Percentiles rank a stretch among this genome's conserved stretches.
phyloP scores from a whole-genome alignment of 805 yeast species.

The Brettanomyces nanus region DNA sequence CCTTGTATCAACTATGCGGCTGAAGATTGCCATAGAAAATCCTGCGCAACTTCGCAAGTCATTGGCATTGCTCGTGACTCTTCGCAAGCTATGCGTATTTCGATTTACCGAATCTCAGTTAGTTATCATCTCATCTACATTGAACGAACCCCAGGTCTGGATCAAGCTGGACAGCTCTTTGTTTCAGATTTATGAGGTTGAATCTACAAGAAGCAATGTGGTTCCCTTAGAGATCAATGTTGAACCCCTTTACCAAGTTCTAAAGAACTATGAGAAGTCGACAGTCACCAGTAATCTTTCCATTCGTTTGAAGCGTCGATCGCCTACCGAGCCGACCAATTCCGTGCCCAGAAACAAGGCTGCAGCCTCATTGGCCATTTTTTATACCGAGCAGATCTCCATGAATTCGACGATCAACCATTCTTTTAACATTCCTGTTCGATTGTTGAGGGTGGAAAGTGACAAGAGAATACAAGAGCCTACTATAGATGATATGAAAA shows the following conservation, averaged over 20 bases:
- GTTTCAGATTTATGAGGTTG: conserved; percentile 43
- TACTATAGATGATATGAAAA: conserved; percentile 42
- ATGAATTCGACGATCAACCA: conserved; percentile 45
- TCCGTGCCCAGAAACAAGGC: conserved; percentile 19
- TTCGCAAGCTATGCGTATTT: conserved; percentile 49
- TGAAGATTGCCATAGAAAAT: conserved; percentile 19
- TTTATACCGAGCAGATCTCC: conserved; percentile 39
- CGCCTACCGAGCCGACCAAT: conserved; percentile 7
- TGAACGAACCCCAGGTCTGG: conserved; percentile 64
- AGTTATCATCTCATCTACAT: conserved; percentile 41
- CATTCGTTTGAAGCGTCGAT: conserved; percentile 42
- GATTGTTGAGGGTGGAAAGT: conserved; percentile 46
- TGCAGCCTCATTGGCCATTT: conserved; percentile 44
- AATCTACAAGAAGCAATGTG: conserved; percentile 43
- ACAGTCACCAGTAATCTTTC: conserved; percentile 39
- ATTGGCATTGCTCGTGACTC: conserved; percentile 23
- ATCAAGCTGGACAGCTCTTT: conserved; percentile 41
- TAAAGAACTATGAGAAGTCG: conserved; percentile 48
- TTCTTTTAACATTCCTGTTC: conserved; percentile 64
- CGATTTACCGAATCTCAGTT: conserved; percentile 45
- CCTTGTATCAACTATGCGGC: conserved; percentile 20
- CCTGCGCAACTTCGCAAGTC: conserved; percentile 18
- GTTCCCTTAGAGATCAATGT: conserved; percentile 55
- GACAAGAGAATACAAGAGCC: conserved; percentile 58
- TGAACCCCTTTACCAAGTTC: conserved; percentile 50